Evolutionary conservation across 176 grass and related monocot genomes (phyloP).

Genomic region (Triticum aestivum): IWGSC_CS_RefSeq_v2.1 NC_057802.1:42293942-42294441

Average conservation of each 20-base stretch:
- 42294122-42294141: constrained; percentile 79
- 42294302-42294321: constrained; percentile 3
- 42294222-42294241: background rate
- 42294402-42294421: background rate
- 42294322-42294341: constrained; percentile 21
- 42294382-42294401: constrained; percentile 15
- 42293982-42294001: constrained; percentile 27
- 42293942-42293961: background rate
- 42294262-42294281: background rate
- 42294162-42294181: constrained; percentile 56
- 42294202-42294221: constrained; percentile 45
- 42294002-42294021: constrained; percentile 29
- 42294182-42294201: constrained; percentile 45
- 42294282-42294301: background rate
- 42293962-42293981: constrained; percentile 12
- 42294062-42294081: background rate
- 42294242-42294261: background rate
- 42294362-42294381: background rate
- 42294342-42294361: background rate
- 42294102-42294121: constrained; percentile 23
- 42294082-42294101: background rate
- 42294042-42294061: constrained; percentile 29
- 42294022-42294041: constrained; percentile 26
- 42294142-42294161: constrained; percentile 92
- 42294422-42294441: background rate